Evolutionary conservation across 2,329 filamentous ascomycete genomes (phyloP).

Genomic region (Aplosporella prunicola): DNA sequence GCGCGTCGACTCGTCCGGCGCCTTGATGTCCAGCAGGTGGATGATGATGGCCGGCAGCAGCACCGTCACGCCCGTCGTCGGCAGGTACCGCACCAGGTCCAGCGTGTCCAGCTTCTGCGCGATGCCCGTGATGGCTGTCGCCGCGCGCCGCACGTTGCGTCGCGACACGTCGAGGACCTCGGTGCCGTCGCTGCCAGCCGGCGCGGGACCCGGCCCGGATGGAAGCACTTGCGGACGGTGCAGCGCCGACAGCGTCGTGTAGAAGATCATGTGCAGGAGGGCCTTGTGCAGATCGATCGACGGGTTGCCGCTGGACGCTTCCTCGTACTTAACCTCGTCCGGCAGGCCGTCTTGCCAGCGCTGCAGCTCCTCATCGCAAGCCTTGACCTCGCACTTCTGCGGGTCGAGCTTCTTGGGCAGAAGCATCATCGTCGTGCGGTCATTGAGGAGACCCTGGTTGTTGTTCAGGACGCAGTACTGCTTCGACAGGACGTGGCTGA

Average conservation of each 20-base stretch:
- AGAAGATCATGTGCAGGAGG: constrained; percentile 88
- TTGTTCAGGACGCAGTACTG: constrained; percentile 89
- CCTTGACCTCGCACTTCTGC: constrained; percentile 69
- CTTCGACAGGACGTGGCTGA: constrained; percentile 79
- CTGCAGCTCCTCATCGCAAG: constrained; percentile 69
- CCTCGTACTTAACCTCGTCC: constrained; percentile 58
- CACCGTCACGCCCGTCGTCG: constrained; percentile 84
- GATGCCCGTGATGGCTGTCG: constrained; percentile 76
- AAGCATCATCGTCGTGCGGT: constrained; percentile 74
- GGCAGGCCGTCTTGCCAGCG: constrained; percentile 69
- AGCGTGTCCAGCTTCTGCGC: constrained; percentile 64
- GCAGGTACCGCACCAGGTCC: constrained; percentile 68
- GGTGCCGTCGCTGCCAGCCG: constrained; percentile 38
- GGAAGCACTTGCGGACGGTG: constrained; percentile 87
- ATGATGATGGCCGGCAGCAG: constrained; percentile 90
- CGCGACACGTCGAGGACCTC: constrained; percentile 76
- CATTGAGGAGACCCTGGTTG: constrained; percentile 61
- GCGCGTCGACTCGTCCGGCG: constrained; percentile 60
- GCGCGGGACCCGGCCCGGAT: constrained; percentile 44
- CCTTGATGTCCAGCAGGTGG: constrained; percentile 86
- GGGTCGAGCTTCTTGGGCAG: constrained; percentile 79
- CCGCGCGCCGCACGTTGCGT: constrained; percentile 72
- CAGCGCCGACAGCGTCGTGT: constrained; percentile 81
- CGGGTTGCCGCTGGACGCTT: constrained; percentile 49
- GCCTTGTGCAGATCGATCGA: constrained; percentile 65